Conservation (phyloP, 805 yeast species). For the Metschnikowia picachoensis region DNA sequence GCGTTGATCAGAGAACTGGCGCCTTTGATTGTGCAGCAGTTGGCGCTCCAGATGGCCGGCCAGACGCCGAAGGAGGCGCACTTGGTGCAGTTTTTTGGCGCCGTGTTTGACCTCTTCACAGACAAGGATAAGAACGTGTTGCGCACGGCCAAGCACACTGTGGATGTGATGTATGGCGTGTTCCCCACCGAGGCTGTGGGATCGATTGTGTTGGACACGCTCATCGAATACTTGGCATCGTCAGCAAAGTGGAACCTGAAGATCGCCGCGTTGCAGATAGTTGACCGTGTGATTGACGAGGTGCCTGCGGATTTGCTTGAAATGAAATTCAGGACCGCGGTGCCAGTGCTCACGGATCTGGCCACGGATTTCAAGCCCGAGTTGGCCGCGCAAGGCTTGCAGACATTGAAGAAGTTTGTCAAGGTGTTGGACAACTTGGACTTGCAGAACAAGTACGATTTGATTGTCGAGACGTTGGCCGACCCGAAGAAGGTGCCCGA, state of each 20-base stretch:
- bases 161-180: conserved; percentile 63
- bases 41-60: conserved; percentile 58
- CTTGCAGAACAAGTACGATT: conserved; percentile 76
- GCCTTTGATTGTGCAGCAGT: conserved; percentile 56
- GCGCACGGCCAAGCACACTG: conserved; percentile 79
- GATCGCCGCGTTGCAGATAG: conserved; percentile 66
- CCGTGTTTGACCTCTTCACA: conserved; percentile 67
- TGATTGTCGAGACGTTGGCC: conserved; percentile 82
- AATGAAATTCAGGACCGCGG: conserved; percentile 67
- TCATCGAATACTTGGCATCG: conserved; percentile 62
- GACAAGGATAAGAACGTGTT: conserved; percentile 87
- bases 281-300: conserved; percentile 73
- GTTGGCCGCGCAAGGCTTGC: conserved; percentile 78
- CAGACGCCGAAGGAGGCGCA: conserved; percentile 73
- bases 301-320: conserved; percentile 85
- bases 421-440: conserved; percentile 89
- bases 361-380: conserved; percentile 97
- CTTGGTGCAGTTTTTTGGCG: conserved; percentile 57
- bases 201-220: conserved; percentile 58
- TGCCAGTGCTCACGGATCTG: conserved; percentile 84
- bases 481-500: conserved; percentile 86
- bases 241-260: conserved; percentile 95
- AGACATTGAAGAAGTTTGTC: conserved; percentile 66
- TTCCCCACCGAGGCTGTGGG: conserved; percentile 78
- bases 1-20: conserved; percentile 75